Percentiles rank a stretch among this genome's conserved stretches.
Conservation (phyloP, 768 basidiomycete genomes). For the Gloeostereum incarnatum region DNA sequence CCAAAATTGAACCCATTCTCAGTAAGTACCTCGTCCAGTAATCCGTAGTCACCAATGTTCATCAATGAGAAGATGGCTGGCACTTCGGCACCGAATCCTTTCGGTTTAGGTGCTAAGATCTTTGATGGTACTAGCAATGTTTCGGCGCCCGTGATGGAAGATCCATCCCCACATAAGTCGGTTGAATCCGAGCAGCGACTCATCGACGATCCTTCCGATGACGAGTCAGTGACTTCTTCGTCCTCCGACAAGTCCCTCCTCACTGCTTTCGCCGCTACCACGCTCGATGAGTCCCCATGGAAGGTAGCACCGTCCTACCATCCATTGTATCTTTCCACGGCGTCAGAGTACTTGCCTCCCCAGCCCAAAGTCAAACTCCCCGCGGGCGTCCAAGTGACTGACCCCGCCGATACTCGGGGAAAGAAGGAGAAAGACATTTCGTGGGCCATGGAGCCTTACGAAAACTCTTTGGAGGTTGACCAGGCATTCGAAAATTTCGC, state of each 20-base stretch:
- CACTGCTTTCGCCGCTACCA: constrained; percentile 46
- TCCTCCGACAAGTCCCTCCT: constrained; percentile 42
- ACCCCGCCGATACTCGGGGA: constrained; percentile 27
- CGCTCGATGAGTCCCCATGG: constrained; percentile 60
- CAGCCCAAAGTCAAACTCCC: constrained; percentile 38
- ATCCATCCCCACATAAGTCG: constrained; percentile 6
- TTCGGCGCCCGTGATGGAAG: constrained; percentile 7
- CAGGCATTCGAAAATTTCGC: constrained; percentile 82
- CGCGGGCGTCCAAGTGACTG: constrained; percentile 32
- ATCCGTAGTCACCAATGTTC: no score
- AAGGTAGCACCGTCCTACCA: constrained; percentile 52
- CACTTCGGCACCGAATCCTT: constrained; percentile 21
- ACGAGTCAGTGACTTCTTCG: constrained; percentile 19
- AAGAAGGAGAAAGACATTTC: constrained; percentile 35
- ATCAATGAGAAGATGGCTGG: constrained; percentile 16
- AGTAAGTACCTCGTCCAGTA: constrained; percentile 29
- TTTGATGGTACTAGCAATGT: constrained; percentile 34
- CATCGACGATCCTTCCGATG: constrained; percentile 25
- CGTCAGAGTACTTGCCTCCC: constrained; percentile 62
- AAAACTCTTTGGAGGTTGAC: constrained; percentile 73
- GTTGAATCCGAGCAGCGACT: constrained; percentile 16
- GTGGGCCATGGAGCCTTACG: constrained; percentile 71
- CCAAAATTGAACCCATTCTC: constrained; percentile 61
- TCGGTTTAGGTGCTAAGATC: constrained; percentile 58
- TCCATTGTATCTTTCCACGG: constrained; percentile 67